Conservation (phyloP, 2,329 filamentous ascomycete species). For the Aspergillus tubingensis region DNA sequence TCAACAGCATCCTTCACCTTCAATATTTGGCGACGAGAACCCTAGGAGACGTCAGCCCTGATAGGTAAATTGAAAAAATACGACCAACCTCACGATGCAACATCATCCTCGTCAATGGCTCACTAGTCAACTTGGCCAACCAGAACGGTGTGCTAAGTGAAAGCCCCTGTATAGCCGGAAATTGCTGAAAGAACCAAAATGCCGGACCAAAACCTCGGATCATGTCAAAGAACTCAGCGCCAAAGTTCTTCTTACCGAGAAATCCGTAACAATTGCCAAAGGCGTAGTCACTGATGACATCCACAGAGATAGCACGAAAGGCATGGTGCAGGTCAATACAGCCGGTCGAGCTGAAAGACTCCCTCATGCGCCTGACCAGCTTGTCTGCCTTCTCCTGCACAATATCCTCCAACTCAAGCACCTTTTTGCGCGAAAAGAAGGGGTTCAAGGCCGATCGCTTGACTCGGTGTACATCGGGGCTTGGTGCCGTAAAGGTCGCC, state of each 20-base stretch:
- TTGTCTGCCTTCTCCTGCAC: constrained; percentile 27
- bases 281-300: constrained; percentile 34
- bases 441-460: constrained; percentile 33
- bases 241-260: constrained; percentile 24
- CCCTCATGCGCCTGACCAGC: constrained; percentile 24
- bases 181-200: constrained; percentile 28
- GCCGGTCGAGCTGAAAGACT: constrained; percentile 17
- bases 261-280: constrained; percentile 26
- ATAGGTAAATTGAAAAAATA: background rate
- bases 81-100: constrained; percentile 18
- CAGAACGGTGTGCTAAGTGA: constrained; percentile 21
- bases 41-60: constrained; percentile 4
- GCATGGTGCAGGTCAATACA: constrained; percentile 25
- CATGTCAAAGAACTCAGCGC: constrained; percentile 22
- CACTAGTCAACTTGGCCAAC: constrained; percentile 17
- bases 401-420: constrained; percentile 27
- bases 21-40: constrained; percentile 17
- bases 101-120: constrained; percentile 19
- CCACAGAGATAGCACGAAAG: constrained; percentile 30
- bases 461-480: constrained; percentile 30
- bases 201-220: constrained; percentile 22
- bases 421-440: constrained; percentile 32
- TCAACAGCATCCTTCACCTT: constrained; percentile 21
- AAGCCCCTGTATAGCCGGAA: constrained; percentile 20
- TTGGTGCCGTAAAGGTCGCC: constrained; percentile 34